Evolutionary conservation across 768 basidiomycete genomes (phyloP).

Genomic region (Chlorophyllum brunneum): DNA sequence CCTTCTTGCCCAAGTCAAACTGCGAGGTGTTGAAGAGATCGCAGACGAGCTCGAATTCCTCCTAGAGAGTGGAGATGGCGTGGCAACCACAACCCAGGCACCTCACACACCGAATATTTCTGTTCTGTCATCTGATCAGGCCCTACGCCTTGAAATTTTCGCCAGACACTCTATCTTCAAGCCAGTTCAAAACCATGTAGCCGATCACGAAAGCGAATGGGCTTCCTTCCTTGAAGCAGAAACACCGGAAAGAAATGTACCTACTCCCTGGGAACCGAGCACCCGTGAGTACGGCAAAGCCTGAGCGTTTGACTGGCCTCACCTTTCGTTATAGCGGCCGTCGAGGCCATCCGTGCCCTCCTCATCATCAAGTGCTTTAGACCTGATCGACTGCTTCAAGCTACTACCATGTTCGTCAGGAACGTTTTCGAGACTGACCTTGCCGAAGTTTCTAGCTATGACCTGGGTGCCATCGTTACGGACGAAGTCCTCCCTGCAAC

Average conservation of each 20-base stretch:
- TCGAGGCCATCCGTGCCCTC: slow-evolving; percentile 71
- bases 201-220: slow-evolving; percentile 67
- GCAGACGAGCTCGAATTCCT: slow-evolving; percentile 86
- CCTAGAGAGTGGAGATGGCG: slow-evolving; percentile 80
- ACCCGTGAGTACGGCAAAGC: slow-evolving; percentile 55
- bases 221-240: slow-evolving; percentile 60
- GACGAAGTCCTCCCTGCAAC: slow-evolving; percentile 78
- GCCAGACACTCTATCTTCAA: slow-evolving; percentile 75
- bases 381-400: slow-evolving; percentile 87
- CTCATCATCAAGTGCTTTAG: slow-evolving; percentile 87
- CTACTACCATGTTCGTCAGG: slow-evolving; percentile 71
- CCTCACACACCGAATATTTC: slow-evolving; percentile 35
- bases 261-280: slow-evolving; percentile 74
- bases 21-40: slow-evolving; percentile 77
- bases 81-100: slow-evolving; percentile 34
- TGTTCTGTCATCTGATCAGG: slow-evolving; percentile 65
- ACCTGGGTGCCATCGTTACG: slow-evolving; percentile 72
- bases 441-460: slow-evolving; percentile 67
- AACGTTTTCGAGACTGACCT: slow-evolving; percentile 79
- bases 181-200: slow-evolving; percentile 62
- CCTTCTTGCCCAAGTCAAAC: slow-evolving; percentile 83
- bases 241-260: slow-evolving; percentile 65
- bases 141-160: slow-evolving; percentile 63
- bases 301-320: neutral
- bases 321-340: slow-evolving; percentile 44